Percentiles rank a stretch among this genome's conserved stretches.
These are phyloP conservation scores for Naganishia friedmannii DNA, from an alignment of 768 basidiomycete genomes.

Conservation along the genomic window DNA sequence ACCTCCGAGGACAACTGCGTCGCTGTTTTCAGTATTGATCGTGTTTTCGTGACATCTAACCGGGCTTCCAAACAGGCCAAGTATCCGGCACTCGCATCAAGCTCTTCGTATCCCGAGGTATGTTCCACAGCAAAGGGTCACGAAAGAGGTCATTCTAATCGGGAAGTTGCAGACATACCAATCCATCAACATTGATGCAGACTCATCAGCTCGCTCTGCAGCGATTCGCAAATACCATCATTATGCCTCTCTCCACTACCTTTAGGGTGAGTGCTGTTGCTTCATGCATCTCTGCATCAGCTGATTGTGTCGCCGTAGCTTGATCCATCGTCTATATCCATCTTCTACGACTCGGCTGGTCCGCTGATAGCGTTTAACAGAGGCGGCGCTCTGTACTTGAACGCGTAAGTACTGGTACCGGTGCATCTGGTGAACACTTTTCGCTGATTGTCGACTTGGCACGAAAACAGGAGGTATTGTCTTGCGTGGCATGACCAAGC, in stretches of 20 bases:
- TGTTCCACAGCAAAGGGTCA: not conserved
- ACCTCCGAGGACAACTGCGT: not conserved
- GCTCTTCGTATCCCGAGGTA: slow-evolving; percentile 40
- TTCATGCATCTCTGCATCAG: not conserved
- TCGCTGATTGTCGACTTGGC: slow-evolving; percentile 9
- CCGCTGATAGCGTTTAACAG: slow-evolving; percentile 91
- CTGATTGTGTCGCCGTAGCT: slow-evolving; percentile 51
- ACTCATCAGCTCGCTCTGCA: slow-evolving; percentile 54
- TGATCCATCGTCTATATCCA: slow-evolving; percentile 68
- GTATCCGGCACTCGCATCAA: slow-evolving; percentile 31
- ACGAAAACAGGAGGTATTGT: slow-evolving; percentile 63
- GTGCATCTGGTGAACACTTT: not conserved
- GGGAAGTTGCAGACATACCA: slow-evolving; percentile 58
- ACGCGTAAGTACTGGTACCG: slow-evolving; percentile 51
- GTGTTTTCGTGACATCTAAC: too few species aligned
- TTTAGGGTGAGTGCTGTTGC: slow-evolving; percentile 56
- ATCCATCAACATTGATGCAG: slow-evolving; percentile 44
- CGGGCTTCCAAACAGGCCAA: slow-evolving; percentile 9
- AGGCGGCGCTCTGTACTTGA: slow-evolving; percentile 80
- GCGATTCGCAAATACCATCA: slow-evolving; percentile 67
- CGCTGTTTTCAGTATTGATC: not conserved
- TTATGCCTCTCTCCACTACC: slow-evolving; percentile 64
- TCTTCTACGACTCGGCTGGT: slow-evolving; percentile 80
- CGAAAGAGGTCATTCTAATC: slow-evolving; percentile 1
- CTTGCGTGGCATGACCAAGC: slow-evolving; percentile 79